Evolutionary conservation across 2,329 filamentous ascomycete species (phyloP).

Genomic region (Eurotiales sp.): DNA sequence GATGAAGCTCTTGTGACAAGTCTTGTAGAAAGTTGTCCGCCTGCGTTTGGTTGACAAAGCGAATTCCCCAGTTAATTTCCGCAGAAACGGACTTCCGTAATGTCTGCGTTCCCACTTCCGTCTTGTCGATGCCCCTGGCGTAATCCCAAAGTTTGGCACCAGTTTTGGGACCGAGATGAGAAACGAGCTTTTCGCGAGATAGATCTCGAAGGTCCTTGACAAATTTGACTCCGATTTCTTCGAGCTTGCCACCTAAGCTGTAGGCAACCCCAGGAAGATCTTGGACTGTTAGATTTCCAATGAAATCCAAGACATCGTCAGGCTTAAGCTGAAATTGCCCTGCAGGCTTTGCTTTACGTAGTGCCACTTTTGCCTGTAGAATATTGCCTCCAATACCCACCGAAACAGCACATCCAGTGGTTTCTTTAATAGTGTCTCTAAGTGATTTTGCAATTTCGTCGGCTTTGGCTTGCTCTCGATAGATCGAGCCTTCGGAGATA

Average conservation of each 20-base stretch:
- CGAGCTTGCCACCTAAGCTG: slow-evolving; percentile 81
- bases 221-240: slow-evolving; percentile 75
- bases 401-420: slow-evolving; percentile 82
- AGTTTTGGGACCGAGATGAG: slow-evolving; percentile 81
- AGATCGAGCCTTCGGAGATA: slow-evolving; percentile 64
- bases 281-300: slow-evolving; percentile 73
- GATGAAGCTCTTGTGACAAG: slow-evolving; percentile 78
- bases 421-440: slow-evolving; percentile 65
- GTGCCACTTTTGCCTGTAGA: slow-evolving; percentile 81
- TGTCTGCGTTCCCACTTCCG: slow-evolving; percentile 80
- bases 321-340: slow-evolving; percentile 87
- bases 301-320: slow-evolving; percentile 70
- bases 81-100: slow-evolving; percentile 92
- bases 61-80: slow-evolving; percentile 97
- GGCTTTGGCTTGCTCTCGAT: slow-evolving; percentile 74
- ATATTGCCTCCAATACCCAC: slow-evolving; percentile 91
- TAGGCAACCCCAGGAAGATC: slow-evolving; percentile 88
- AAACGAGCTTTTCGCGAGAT: slow-evolving; percentile 70
- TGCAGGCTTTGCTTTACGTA: slow-evolving; percentile 89
- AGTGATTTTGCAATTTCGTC: slow-evolving; percentile 66
- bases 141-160: slow-evolving; percentile 89
- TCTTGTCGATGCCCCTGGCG: slow-evolving; percentile 77
- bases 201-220: slow-evolving; percentile 79
- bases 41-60: slow-evolving; percentile 87
- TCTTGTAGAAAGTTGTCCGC: slow-evolving; percentile 88